Evolutionary conservation across 2,329 filamentous ascomycete species (phyloP), one percentile per base, ranked within the genome.

Genomic region (Xylariaceae sp.): DNA sequence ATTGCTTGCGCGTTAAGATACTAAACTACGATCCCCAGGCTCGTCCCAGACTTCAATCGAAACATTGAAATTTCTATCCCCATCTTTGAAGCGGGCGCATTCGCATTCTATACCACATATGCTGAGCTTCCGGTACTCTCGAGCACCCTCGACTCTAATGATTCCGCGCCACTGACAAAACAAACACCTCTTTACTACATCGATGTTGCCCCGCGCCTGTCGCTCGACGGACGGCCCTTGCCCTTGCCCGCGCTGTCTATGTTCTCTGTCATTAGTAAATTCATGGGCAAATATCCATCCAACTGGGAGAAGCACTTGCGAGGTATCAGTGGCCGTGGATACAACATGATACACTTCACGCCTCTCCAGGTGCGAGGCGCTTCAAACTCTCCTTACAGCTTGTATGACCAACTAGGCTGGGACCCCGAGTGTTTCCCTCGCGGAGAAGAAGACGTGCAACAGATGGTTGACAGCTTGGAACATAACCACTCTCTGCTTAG

Each of bases 281-380:
- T 97, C 77, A 96, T 99, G 91, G 95, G 95, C 61, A 87, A 88
- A 70, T 96, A 95, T 71, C 92, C 94, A 0, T 81, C 81, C 14
- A 91, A 96, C 69, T 99, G 94, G 93, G 87, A 97, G 71, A 89
- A 86, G 48, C 94, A 98, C 73, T 78, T 99, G 55, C 83, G 84
- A 54, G 93, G 95, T 24, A 96, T 99, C 72, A 90, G 91, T 72
- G 86, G 90, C 68, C 85, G 95, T 60, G 93, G 93, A 41, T 99
- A 99, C 82, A 99, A 99, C 77, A 97, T 98, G 92, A 87, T 99
- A 58, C 95, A 99, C 75, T 99, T 99, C 74, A 97, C 95, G 2
- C 95, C 95, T 8, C 80, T 99, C 64, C 95, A 96, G 81, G 82
- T 89, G 56, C 87, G 95, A 58, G 95, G 95, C 55, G 83, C 81